These are phyloP conservation scores for Kodamaea fukazawae DNA, from an alignment of 805 yeast species.

Conservation along the genomic window DNA sequence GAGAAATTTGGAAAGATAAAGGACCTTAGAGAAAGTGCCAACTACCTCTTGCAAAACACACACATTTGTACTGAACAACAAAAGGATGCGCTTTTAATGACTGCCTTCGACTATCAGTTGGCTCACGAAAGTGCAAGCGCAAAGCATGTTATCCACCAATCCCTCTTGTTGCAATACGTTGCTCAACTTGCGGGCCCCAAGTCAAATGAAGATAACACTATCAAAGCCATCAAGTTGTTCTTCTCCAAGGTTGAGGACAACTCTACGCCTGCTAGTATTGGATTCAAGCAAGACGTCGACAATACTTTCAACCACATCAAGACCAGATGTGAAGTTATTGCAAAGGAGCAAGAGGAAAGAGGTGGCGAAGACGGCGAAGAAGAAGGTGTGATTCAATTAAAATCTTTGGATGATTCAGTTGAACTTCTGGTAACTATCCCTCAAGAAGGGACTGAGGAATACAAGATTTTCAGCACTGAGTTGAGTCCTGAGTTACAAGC, in stretches of 20 bases:
- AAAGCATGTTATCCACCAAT: slow-evolving; percentile 70
- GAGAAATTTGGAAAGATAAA: slow-evolving; percentile 60
- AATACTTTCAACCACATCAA: slow-evolving; percentile 74
- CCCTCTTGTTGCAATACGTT: slow-evolving; percentile 74
- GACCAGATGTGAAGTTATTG: slow-evolving; percentile 66
- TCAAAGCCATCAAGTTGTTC: slow-evolving; percentile 58
- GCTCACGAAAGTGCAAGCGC: slow-evolving; percentile 55
- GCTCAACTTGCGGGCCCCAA: slow-evolving; percentile 41
- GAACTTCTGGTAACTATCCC: slow-evolving; percentile 74
- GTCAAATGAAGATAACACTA: slow-evolving; percentile 26
- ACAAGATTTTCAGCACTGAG: slow-evolving; percentile 51
- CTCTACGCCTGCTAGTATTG: slow-evolving; percentile 59
- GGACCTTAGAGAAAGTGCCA: slow-evolving; percentile 45
- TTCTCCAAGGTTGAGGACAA: slow-evolving; percentile 58
- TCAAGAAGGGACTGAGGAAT: slow-evolving; percentile 49
- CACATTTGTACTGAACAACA: slow-evolving; percentile 76
- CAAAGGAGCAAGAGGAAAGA: slow-evolving; percentile 42
- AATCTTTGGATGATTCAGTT: slow-evolving; percentile 80
- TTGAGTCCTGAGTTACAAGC: slow-evolving; percentile 62
- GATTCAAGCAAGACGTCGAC: slow-evolving; percentile 70
- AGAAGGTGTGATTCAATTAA: slow-evolving; percentile 81
- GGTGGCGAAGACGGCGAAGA: slow-evolving; percentile 63
- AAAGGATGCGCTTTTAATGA: slow-evolving; percentile 89
- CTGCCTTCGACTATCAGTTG: slow-evolving; percentile 81
- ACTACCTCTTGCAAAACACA: slow-evolving; percentile 56